Percentiles rank a stretch among this genome's conserved stretches.
phyloP scores from a whole-genome alignment of 805 yeast species.

The Isabelozyma pseudorhagii region DNA sequence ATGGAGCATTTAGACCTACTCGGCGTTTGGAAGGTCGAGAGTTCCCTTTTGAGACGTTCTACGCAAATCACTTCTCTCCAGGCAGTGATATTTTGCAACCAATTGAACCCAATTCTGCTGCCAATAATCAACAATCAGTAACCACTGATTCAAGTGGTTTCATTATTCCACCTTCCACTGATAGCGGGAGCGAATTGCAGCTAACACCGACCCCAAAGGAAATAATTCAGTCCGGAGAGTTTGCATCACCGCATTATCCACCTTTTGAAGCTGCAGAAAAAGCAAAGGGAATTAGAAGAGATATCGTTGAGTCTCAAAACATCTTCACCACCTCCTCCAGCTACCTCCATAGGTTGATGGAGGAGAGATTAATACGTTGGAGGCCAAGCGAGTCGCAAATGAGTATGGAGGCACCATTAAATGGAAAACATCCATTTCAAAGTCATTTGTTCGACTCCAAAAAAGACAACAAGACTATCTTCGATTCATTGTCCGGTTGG shows the following conservation, averaged over 20 bases:
- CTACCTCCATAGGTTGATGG: constrained; percentile 22
- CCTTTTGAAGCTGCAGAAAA: constrained; percentile 10
- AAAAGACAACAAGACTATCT: neutral
- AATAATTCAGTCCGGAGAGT: neutral
- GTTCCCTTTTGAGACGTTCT: constrained; percentile 4
- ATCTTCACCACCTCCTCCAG: constrained; percentile 9
- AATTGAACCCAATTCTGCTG: neutral
- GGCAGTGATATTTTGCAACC: neutral
- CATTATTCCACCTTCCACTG: neutral
- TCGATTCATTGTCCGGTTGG: neutral
- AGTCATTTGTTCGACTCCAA: neutral
- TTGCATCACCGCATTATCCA: constrained; percentile 17
- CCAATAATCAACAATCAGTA: neutral
- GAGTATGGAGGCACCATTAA: constrained; percentile 19
- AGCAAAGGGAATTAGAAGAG: constrained; percentile 3
- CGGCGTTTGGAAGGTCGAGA: neutral
- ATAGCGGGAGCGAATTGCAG: constrained; percentile 1
- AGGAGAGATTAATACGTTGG: constrained; percentile 29
- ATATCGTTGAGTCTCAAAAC: constrained; percentile 6
- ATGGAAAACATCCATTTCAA: constrained; percentile 32
- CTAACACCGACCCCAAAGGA: constrained; percentile 5
- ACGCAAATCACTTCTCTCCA: constrained; percentile 1
- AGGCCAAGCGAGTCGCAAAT: constrained; percentile 31
- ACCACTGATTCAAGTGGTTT: neutral
- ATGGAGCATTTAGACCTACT: constrained; percentile 1